These are phyloP conservation scores for Cephalotrichum gorgonifer DNA, from an alignment of 2,329 filamentous ascomycete genomes.

Conservation along the genomic window DNA sequence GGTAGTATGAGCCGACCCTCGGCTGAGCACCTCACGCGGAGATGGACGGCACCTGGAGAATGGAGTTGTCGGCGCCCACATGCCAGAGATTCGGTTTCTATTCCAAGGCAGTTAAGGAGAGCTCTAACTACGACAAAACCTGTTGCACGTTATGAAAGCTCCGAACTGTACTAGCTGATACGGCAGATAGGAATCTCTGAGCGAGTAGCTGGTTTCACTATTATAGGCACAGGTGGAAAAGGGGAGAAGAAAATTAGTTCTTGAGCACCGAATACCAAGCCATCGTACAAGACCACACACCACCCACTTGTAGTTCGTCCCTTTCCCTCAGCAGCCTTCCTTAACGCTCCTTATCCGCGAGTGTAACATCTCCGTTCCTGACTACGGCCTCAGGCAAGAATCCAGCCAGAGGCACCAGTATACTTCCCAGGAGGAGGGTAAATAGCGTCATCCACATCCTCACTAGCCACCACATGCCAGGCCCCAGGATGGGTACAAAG, in stretches of 20 bases:
- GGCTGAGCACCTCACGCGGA: too few species aligned
- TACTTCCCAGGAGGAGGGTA: background rate
- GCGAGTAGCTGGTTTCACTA: too few species aligned
- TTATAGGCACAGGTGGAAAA: too few species aligned
- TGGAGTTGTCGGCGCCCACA: too few species aligned
- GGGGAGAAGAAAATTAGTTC: too few species aligned
- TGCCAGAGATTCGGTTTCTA: too few species aligned
- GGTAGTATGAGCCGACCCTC: background rate
- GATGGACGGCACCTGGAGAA: too few species aligned
- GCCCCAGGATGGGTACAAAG: background rate
- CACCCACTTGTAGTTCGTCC: background rate
- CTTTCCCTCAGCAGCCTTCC: background rate
- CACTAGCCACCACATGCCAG: background rate
- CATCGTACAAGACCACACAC: background rate
- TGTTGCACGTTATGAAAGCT: too few species aligned
- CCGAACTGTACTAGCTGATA: too few species aligned
- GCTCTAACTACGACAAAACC: too few species aligned
- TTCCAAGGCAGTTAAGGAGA: too few species aligned
- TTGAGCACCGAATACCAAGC: background rate
- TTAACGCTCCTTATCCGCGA: background rate
- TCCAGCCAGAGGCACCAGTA: slow-evolving; percentile 1
- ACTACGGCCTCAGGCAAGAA: slow-evolving; percentile 1
- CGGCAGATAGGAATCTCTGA: too few species aligned
- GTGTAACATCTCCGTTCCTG: background rate
- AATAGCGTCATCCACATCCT: background rate